Percentiles rank a stretch among this genome's conserved stretches.
Conservation (phyloP, 176 grass and related monocot genomes). For the Elaeis guineensis region DNA sequence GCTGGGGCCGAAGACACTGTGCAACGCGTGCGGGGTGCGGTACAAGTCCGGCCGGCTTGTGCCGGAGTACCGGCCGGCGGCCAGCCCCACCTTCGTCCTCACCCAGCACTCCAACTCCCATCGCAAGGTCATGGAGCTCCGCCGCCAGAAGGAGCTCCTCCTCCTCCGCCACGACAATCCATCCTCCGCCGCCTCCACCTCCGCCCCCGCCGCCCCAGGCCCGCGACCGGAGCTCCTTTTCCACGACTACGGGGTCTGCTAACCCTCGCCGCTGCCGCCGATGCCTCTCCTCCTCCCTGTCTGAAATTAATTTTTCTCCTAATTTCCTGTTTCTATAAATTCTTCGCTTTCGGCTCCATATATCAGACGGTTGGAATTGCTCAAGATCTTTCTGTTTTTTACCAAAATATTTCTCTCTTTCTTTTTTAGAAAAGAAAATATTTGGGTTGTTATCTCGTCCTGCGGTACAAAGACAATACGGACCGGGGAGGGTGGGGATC, state of each 20-base stretch:
- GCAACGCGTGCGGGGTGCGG: constrained; percentile 96
- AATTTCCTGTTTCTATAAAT: constrained; percentile 1
- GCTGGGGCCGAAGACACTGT: constrained; percentile 89
- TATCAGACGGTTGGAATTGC: no score
- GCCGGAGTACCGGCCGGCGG: constrained; percentile 90
- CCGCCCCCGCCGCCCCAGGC: constrained; percentile 21
- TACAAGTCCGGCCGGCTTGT: constrained; percentile 86
- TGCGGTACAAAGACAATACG: no score
- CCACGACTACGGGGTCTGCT: constrained; percentile 77
- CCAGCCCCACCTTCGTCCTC: constrained; percentile 89
- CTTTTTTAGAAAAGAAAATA: no score
- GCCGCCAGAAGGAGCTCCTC: constrained; percentile 90
- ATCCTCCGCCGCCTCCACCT: constrained; percentile 12
- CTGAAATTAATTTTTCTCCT: background rate
- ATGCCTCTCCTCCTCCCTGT: background rate
- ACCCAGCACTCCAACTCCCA: constrained; percentile 99
- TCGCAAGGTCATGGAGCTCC: constrained; percentile 99
- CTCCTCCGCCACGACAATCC: constrained; percentile 48
- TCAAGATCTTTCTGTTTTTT: no score
- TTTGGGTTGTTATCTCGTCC: background rate
- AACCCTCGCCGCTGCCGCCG: background rate
- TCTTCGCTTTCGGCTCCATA: background rate
- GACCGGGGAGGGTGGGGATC: no score
- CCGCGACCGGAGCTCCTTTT: constrained; percentile 59
- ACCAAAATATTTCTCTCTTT: no score